phyloP scores from a whole-genome alignment of 2,329 filamentous ascomycete genomes.

The Colletotrichum tamarilloi region DNA sequence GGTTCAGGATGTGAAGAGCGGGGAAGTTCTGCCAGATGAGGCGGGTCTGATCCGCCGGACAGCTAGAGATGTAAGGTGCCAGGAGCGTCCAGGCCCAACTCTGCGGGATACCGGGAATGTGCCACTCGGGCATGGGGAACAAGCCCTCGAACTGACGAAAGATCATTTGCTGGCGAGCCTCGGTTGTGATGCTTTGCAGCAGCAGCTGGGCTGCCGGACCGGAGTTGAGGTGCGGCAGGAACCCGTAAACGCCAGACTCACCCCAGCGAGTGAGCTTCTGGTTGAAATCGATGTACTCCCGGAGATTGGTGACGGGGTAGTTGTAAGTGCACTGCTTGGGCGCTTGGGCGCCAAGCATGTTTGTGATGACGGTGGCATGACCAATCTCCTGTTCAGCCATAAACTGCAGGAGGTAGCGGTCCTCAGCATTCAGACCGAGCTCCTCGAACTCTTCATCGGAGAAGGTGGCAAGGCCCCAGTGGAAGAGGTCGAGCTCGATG shows the following conservation, averaged over 20 bases:
- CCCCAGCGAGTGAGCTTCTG: slow-evolving; percentile 88
- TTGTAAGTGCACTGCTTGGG: slow-evolving; percentile 84
- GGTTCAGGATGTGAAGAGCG: slow-evolving; percentile 75
- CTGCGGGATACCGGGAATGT: slow-evolving; percentile 82
- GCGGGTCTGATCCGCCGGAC: slow-evolving; percentile 78
- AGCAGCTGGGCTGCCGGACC: slow-evolving; percentile 79
- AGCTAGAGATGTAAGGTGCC: slow-evolving; percentile 83
- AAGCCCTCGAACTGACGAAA: slow-evolving; percentile 86
- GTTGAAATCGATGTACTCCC: slow-evolving; percentile 84
- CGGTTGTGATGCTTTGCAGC: slow-evolving; percentile 80
- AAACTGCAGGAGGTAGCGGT: slow-evolving; percentile 77
- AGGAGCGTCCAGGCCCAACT: slow-evolving; percentile 87
- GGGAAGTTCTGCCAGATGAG: slow-evolving; percentile 90
- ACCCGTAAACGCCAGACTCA: slow-evolving; percentile 84
- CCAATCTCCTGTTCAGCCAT: slow-evolving; percentile 84
- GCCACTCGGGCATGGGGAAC: slow-evolving; percentile 87
- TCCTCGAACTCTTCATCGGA: slow-evolving; percentile 75
- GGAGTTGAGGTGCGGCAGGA: slow-evolving; percentile 81
- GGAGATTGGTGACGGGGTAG: slow-evolving; percentile 80
- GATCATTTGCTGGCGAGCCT: slow-evolving; percentile 85
- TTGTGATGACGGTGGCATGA: slow-evolving; percentile 80
- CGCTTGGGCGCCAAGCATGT: slow-evolving; percentile 78
- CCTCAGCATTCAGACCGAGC: slow-evolving; percentile 75
- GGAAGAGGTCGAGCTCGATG: slow-evolving; percentile 87
- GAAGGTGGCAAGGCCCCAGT: slow-evolving; percentile 78